Evolutionary conservation across 768 basidiomycete genomes (phyloP).

Genomic region (Lentinula lateritia): DNA sequence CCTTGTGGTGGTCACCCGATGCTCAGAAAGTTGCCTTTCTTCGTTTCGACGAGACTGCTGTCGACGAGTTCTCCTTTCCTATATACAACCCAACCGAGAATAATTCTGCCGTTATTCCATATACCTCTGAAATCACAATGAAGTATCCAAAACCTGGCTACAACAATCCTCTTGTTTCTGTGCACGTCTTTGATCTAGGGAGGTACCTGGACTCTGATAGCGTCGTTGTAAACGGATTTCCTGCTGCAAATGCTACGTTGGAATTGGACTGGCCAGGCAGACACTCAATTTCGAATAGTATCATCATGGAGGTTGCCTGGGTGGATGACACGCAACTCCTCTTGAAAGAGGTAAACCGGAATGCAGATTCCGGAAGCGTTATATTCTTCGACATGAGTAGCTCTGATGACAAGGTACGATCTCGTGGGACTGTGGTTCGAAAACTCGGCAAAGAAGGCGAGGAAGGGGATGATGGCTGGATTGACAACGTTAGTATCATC

Average conservation of each 20-base stretch:
- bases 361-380: slow-evolving; percentile 75
- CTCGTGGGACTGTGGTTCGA: slow-evolving; percentile 56
- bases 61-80: slow-evolving; percentile 83
- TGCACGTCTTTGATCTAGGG: slow-evolving; percentile 77
- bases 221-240: slow-evolving; percentile 20
- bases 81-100: slow-evolving; percentile 85
- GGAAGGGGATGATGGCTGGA: slow-evolving; percentile 91
- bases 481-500: slow-evolving; percentile 61
- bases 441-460: slow-evolving; percentile 79
- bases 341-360: slow-evolving; percentile 83
- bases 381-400: slow-evolving; percentile 61
- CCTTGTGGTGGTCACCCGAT: slow-evolving; percentile 91
- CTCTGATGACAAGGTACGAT: slow-evolving; percentile 20
- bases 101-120: slow-evolving; percentile 68
- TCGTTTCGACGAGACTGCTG: slow-evolving; percentile 80
- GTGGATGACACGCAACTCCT: slow-evolving; percentile 69
- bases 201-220: slow-evolving; percentile 34
- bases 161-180: slow-evolving; percentile 79
- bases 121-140: slow-evolving; percentile 66
- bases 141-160: slow-evolving; percentile 89
- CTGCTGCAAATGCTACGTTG: slow-evolving; percentile 38
- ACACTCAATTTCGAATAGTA: slow-evolving; percentile 52
- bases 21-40: slow-evolving; percentile 77
- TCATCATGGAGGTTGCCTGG: slow-evolving; percentile 86
- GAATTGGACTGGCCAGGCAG: slow-evolving; percentile 65